A percentile compares a stretch with the other conserved stretches of the same genome.
These are phyloP conservation scores for Capsicum rhomboideum DNA, from an alignment of 257 asterid genomes.

Conservation along the genomic window DNA sequence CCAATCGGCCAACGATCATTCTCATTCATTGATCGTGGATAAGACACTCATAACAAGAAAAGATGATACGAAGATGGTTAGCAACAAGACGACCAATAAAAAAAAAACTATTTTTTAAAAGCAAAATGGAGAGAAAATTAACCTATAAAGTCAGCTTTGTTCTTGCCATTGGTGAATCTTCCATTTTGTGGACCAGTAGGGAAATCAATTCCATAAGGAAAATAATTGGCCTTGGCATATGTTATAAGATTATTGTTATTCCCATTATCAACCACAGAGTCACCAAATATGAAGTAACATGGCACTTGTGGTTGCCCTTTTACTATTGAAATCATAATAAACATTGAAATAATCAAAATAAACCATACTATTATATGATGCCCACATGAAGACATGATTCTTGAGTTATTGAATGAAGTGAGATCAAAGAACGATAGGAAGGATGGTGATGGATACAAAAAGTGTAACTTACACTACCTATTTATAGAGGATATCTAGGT, in stretches of 20 bases:
- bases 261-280: slow-evolving; percentile 47
- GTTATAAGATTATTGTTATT: slow-evolving; percentile 41
- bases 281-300: slow-evolving; percentile 56
- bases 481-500: neutral
- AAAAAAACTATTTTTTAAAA: too few relatives aligned
- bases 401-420: neutral
- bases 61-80: neutral
- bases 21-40: neutral
- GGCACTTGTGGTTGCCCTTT: slow-evolving; percentile 30
- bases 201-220: slow-evolving; percentile 54
- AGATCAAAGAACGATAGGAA: neutral
- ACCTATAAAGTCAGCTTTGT: slow-evolving; percentile 31
- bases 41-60: neutral
- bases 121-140: neutral
- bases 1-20: neutral
- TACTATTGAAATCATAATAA: neutral
- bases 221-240: slow-evolving; percentile 23
- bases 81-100: too few relatives aligned
- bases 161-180: slow-evolving; percentile 49
- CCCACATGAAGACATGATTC: neutral
- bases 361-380: neutral
- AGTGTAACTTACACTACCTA: neutral
- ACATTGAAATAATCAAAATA: neutral
- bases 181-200: slow-evolving; percentile 36
- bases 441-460: neutral